Evolutionary conservation across 306 rosid genomes (phyloP), one percentile per base, ranked within the genome.

Genomic region (Herpetospermum pedunculosum): DNA sequence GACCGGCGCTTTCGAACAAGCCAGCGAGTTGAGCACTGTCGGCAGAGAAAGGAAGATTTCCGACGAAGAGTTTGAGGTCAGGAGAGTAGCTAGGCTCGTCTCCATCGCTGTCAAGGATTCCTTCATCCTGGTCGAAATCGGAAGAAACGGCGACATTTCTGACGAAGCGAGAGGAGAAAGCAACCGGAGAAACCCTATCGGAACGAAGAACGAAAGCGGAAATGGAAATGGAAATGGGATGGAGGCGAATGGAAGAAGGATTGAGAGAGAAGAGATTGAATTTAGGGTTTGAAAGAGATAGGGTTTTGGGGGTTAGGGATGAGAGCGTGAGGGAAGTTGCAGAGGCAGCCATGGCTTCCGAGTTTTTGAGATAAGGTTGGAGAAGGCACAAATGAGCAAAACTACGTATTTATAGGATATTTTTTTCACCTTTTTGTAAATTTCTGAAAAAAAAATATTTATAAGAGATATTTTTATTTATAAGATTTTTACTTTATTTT

Each of bases 1-100:
- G 79, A n/a, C 96, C 99, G 30, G 92, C 87, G 38, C 76, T 77
- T 49, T 81, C 90, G 41, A 95, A 95, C 34, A 95, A 67, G 2
- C 84, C 89, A n/a, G 97, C 97, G 25, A 95, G 92, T 77, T 91
- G 87, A 6, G 95, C 89, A 68, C 99, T 94, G 81, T 91, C 99
- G 3, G 77, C 85, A 3, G 10, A 83, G 79, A 95, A 95, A 25
- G 99, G 96, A 73, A 91, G 92, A 78, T 95, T 91, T 2, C 96
- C 99, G 9, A 95, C 96, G 32, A 91, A 91, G 79, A 95, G 83
- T 38, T 90, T 87, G 18, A 78, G 88, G 75, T 87, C 95, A 5
- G 90, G 77, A 44, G 88, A 28, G 87, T 77, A 89, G 32, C 52
- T 55, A 6, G 25, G 60, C 1, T 49, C 81, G 1, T 77, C 88